Percentiles rank a stretch among this genome's conserved stretches.
These are phyloP conservation scores for Leptomonas seymouri DNA, from an alignment of 208 protist genomes.

Conservation along the genomic window DNA sequence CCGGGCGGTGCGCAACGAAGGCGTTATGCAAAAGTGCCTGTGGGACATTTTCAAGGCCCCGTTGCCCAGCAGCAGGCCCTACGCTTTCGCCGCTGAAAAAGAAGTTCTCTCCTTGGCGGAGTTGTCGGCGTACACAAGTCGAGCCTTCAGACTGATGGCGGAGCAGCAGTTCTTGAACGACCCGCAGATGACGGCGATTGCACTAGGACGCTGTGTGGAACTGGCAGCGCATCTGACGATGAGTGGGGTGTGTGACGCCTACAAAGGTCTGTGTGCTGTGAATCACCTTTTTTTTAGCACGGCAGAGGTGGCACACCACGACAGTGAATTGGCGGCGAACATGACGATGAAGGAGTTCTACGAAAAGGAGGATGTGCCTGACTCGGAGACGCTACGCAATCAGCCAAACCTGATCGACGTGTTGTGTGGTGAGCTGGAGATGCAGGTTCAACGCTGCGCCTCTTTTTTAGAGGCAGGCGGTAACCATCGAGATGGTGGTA, in stretches of 20 bases:
- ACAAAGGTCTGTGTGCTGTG: conserved; percentile 51
- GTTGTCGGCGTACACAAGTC: conserved; percentile 51
- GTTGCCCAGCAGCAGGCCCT: not conserved
- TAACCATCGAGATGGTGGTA: too few species aligned
- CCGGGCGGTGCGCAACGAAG: conserved; percentile 66
- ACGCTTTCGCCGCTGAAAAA: not conserved
- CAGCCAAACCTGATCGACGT: conserved; percentile 85
- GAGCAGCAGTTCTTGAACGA: conserved; percentile 60
- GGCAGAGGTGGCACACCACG: conserved; percentile 59
- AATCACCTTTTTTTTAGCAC: conserved; percentile 70
- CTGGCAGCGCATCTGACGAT: conserved; percentile 45
- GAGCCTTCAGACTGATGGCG: conserved; percentile 57
- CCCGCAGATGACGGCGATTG: conserved; percentile 65
- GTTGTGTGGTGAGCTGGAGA: conserved; percentile 70
- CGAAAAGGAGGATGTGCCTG: conserved; percentile 5
- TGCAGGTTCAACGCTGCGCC: conserved; percentile 30
- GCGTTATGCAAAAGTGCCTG: conserved; percentile 54
- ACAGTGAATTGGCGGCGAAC: conserved; percentile 30
- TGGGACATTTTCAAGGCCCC: conserved; percentile 73
- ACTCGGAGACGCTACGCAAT: conserved; percentile 39
- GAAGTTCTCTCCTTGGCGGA: not conserved
- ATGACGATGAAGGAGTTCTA: conserved; percentile 33
- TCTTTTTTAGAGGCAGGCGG: not conserved
- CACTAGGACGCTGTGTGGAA: conserved; percentile 75
- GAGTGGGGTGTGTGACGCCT: conserved; percentile 45